Percentiles rank a stretch among this genome's conserved stretches.
These are phyloP conservation scores for Trichoderma polysporum DNA, from an alignment of 2,329 filamentous ascomycete species.

Conservation along the genomic window DNA sequence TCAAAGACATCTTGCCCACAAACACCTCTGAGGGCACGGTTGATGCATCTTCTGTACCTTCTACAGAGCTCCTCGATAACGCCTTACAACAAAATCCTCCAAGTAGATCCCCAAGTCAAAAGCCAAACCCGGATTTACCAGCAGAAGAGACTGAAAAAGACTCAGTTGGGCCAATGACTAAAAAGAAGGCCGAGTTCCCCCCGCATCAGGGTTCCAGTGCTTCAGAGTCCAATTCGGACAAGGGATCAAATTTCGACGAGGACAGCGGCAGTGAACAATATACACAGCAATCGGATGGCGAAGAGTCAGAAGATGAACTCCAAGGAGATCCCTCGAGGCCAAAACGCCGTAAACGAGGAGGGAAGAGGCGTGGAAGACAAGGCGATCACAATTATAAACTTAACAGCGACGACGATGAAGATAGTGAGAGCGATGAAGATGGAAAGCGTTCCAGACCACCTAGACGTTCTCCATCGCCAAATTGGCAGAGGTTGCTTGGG, in stretches of 20 bases:
- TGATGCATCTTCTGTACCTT: background rate
- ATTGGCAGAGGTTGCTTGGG: constrained; percentile 31
- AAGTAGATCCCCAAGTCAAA: no score
- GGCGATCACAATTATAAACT: background rate
- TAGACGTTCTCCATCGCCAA: constrained; percentile 27
- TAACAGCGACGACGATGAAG: constrained; percentile 1
- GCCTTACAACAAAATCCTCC: no score
- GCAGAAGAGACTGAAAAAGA: background rate
- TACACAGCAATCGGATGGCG: background rate
- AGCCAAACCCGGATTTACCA: background rate
- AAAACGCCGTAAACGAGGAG: background rate
- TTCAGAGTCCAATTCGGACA: background rate
- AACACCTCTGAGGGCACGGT: no score
- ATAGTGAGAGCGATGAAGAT: constrained; percentile 19
- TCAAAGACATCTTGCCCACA: background rate
- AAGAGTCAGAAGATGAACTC: background rate
- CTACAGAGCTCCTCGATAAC: background rate
- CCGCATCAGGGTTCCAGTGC: background rate
- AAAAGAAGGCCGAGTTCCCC: no score
- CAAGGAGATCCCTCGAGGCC: constrained; percentile 14
- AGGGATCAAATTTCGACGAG: background rate
- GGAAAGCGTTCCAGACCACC: background rate
- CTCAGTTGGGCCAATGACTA: background rate
- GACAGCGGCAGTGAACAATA: background rate
- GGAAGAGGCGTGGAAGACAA: background rate